phyloP scores from a whole-genome alignment of 2,329 filamentous ascomycete genomes.

The Colletotrichum noveboracense region DNA sequence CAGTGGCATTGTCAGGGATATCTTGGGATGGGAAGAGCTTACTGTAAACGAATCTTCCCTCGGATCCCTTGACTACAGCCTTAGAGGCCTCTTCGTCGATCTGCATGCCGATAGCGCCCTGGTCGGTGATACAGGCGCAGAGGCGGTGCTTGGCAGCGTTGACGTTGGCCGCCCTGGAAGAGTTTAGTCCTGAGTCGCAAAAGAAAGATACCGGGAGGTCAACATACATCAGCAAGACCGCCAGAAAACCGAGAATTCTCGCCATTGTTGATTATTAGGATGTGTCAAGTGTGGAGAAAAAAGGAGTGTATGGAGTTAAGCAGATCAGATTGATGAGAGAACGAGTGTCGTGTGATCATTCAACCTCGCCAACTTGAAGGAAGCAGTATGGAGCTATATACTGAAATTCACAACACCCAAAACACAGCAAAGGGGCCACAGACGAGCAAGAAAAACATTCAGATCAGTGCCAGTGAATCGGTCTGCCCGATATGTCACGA shows the following conservation, averaged over 20 bases:
- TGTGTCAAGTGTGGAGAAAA: neutral
- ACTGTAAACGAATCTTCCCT: neutral
- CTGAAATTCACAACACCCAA: rapidly evolving
- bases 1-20: rapidly evolving
- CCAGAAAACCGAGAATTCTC: neutral
- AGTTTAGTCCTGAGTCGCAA: neutral
- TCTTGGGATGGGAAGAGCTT: rapidly evolving
- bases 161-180: neutral
- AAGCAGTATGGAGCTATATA: neutral
- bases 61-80: neutral
- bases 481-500: neutral
- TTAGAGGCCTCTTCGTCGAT: neutral
- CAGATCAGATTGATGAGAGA: neutral
- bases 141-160: neutral
- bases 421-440: neutral
- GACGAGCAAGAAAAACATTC: neutral
- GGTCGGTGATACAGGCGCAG: neutral
- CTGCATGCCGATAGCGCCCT: neutral
- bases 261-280: neutral
- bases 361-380: rapidly evolving
- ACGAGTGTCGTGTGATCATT: neutral
- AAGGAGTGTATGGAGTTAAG: neutral
- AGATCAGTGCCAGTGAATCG: neutral
- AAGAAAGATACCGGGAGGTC: neutral
- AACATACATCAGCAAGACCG: neutral